These are phyloP conservation scores for Trichoderma asperelloides DNA, from an alignment of 495 filamentous ascomycete genomes.

Conservation along the genomic window DNA sequence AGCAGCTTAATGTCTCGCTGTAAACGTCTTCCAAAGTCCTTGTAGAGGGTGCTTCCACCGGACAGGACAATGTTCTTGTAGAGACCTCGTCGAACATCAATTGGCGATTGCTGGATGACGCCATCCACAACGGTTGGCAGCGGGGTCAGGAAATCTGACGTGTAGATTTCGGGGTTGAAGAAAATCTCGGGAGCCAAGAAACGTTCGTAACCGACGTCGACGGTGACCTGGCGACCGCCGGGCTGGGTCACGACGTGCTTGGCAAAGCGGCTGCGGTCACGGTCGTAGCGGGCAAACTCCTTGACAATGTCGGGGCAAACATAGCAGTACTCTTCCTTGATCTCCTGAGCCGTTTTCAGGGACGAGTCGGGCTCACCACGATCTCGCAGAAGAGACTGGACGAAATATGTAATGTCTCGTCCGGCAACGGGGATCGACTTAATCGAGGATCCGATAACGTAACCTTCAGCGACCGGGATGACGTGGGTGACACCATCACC, in stretches of 20 bases:
- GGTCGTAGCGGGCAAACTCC: constrained; percentile 88
- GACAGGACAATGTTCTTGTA: constrained; percentile 99
- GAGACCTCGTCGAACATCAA: constrained; percentile 90
- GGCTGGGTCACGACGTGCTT: constrained; percentile 81
- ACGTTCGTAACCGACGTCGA: constrained; percentile 95
- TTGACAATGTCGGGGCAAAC: constrained; percentile 98
- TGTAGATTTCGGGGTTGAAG: constrained; percentile 99
- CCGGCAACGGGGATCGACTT: constrained; percentile 98
- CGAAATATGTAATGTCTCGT: constrained; percentile 96
- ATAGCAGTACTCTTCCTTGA: constrained; percentile 98
- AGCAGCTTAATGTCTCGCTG: constrained; percentile 94
- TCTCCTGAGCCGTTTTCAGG: constrained; percentile 91
- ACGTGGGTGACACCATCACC: constrained; percentile 98
- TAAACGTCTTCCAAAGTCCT: constrained; percentile 90
- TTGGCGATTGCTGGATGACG: constrained; percentile 94
- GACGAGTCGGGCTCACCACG: constrained; percentile 94
- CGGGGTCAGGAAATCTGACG: constrained; percentile 93
- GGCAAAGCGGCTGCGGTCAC: constrained; percentile 79
- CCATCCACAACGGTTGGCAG: constrained; percentile 88
- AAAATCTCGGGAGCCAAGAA: constrained; percentile 98
- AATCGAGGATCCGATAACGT: constrained; percentile 97
- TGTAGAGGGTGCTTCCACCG: constrained; percentile 92
- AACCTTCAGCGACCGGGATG: constrained; percentile 96
- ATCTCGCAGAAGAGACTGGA: constrained; percentile 90
- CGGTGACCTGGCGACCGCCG: constrained; percentile 72